Conservation (phyloP, 2,329 filamentous ascomycete genomes). For the Fusarium sp. region DNA sequence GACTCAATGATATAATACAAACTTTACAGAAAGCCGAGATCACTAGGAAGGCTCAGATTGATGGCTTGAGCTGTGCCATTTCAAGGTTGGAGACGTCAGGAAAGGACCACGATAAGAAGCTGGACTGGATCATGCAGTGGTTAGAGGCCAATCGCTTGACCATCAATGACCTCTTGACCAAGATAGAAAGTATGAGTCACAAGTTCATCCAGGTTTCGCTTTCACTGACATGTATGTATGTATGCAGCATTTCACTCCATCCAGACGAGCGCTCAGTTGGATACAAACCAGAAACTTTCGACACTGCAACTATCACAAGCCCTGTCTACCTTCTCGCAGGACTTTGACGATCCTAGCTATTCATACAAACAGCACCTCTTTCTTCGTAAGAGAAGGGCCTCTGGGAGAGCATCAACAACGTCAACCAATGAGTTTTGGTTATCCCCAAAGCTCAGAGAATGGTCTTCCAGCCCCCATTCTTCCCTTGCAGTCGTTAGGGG, state of each 20-base stretch:
- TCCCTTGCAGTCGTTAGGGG: not conserved
- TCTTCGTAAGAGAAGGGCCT: not conserved
- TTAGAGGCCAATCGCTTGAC: not conserved
- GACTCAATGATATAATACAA: not conserved
- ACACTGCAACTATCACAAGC: slow-evolving; percentile 7
- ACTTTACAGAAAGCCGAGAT: not conserved
- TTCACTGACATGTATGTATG: too few species aligned
- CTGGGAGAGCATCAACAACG: rapidly evolving
- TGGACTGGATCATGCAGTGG: not conserved
- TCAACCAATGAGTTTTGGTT: slow-evolving; percentile 23
- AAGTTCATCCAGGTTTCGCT: too few species aligned
- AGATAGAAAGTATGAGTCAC: not conserved
- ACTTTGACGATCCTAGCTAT: not conserved
- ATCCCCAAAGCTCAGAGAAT: not conserved
- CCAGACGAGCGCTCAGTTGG: not conserved
- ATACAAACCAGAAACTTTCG: slow-evolving; percentile 12
- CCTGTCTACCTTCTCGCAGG: not conserved
- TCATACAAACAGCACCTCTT: not conserved
- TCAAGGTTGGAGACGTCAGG: slow-evolving; percentile 1
- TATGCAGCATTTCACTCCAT: not conserved
- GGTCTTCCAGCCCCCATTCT: not conserved
- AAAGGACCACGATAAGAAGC: not conserved
- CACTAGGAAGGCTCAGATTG: not conserved
- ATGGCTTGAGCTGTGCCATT: not conserved
- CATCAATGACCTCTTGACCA: slow-evolving; percentile 1